Base-by-base conservation (phyloP, 2,329 filamentous ascomycete genomes). In the Dothistroma pini region DNA sequence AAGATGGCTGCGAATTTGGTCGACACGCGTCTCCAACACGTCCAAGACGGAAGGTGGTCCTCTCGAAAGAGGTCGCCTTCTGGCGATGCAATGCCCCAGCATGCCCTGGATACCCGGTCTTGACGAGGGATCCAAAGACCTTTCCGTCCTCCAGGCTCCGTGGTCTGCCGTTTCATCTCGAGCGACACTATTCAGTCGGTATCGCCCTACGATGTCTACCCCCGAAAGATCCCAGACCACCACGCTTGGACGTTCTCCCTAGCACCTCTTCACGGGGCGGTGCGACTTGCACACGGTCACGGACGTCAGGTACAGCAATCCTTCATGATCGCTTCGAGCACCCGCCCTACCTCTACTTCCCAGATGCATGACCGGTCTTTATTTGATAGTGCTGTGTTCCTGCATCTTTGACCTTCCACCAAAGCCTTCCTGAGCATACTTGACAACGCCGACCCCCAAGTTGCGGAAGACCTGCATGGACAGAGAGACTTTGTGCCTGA, bases 61-160 rank as follows among this genome's bases (percentile, higher is more conserved):
- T 58, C 56, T 31, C 29, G 34, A 58, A 58, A 50, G 56, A 58
- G 56, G 56, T 38, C 56, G 55, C 55, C 55, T 50, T 21, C 47
- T 12, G 11, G 19, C 14, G 5, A 21, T 49, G 47, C n/a, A 49
- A 21, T 29, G 49, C 49, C 49, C 31, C 49, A 52, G 29, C 19
- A 32, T 25, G 7, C 21, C 29, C 49, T 25, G 21, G 4, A 16
- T 52, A 7, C 21, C 21, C 29, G 25, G 16, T 11, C 49, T 2
- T 29, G 22, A 8, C 19, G 47, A 21, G 22, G 47, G 19, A 49
- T 49, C n/a, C 19, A 12, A 21, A 25, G 5, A 44, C 47, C 12
- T 38, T 5, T 38, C 16, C 16, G 11, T 12, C 4, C 35, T 4
- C n/a, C n/a, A n/a, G n/a, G n/a, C n/a, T n/a, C 11, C 11, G 4